Conservation (phyloP, 2,329 filamentous ascomycete species). For the Plenodomus tracheiphilus region DNA sequence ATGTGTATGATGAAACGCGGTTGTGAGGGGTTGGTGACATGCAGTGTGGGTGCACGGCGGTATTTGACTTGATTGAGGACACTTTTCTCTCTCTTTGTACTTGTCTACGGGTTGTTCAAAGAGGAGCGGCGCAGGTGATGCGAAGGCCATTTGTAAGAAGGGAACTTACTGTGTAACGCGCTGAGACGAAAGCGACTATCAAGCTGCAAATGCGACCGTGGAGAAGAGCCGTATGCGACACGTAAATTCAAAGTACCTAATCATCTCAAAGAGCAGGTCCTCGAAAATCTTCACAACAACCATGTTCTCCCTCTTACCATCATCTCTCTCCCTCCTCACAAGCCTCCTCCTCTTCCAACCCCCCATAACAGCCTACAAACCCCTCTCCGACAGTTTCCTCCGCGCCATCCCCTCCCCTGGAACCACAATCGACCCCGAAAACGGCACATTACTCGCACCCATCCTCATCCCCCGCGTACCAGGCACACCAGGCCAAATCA, state of each 20-base stretch:
- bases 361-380: constrained; percentile 54
- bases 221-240: too few species aligned
- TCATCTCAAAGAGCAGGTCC: too few species aligned
- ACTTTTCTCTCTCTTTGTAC: neutral
- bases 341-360: constrained; percentile 13
- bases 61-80: neutral
- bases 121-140: neutral
- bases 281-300: neutral
- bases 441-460: constrained; percentile 76
- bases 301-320: constrained; percentile 21
- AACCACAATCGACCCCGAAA: constrained; percentile 75
- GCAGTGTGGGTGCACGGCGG: too few species aligned
- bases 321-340: constrained; percentile 14
- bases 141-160: too few species aligned
- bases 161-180: neutral
- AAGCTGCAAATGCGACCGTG: too few species aligned
- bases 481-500: constrained; percentile 74
- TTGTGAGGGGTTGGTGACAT: neutral
- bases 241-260: too few species aligned
- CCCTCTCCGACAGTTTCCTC: constrained; percentile 75
- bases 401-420: constrained; percentile 71
- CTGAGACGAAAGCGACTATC: too few species aligned
- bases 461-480: constrained; percentile 88
- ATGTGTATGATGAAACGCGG: constrained; percentile 11
- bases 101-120: neutral